These are phyloP conservation scores for Tylopilus sp. DNA, from an alignment of 1,284 basidiomycete genomes.

Conservation along the genomic window DNA sequence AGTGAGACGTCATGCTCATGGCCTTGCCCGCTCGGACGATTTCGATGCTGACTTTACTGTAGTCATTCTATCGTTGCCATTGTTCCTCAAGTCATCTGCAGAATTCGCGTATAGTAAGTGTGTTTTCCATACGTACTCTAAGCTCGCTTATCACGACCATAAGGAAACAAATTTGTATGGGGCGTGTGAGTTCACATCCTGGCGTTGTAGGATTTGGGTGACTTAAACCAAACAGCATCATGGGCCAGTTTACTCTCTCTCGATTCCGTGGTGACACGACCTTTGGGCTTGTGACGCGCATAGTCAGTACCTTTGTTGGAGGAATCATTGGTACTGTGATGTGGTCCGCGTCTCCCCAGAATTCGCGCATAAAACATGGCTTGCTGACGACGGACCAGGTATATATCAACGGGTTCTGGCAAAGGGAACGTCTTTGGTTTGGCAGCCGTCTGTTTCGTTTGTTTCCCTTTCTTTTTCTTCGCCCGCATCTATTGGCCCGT, in stretches of 20 bases:
- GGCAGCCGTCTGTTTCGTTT: slow-evolving; percentile 64
- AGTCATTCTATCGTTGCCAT: slow-evolving; percentile 63
- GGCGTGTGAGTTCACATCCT: slow-evolving; percentile 41
- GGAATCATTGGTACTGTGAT: slow-evolving; percentile 64
- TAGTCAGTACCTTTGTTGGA: slow-evolving; percentile 68
- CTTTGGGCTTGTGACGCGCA: slow-evolving; percentile 61
- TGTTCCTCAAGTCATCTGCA: slow-evolving; percentile 52
- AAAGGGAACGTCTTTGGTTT: slow-evolving; percentile 73
- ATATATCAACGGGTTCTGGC: slow-evolving; percentile 66
- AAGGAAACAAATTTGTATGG: slow-evolving; percentile 57
- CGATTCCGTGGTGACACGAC: slow-evolving; percentile 77
- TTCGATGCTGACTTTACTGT: background rate
- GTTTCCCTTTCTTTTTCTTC: slow-evolving; percentile 69
- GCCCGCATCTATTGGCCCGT: slow-evolving; percentile 72
- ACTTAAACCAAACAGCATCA: slow-evolving; percentile 44
- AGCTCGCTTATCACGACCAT: background rate
- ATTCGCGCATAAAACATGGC: background rate
- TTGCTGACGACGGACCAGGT: slow-evolving; percentile 43
- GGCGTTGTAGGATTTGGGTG: background rate
- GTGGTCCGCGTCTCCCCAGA: slow-evolving; percentile 46
- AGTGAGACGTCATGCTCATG: slow-evolving; percentile 31
- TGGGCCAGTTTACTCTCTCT: slow-evolving; percentile 67
- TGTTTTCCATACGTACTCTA: background rate
- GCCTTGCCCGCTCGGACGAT: background rate
- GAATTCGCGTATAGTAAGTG: slow-evolving; percentile 57